Evolutionary conservation across 306 rosid species (phyloP).

Genomic region (Sicyos baderoa): DNA sequence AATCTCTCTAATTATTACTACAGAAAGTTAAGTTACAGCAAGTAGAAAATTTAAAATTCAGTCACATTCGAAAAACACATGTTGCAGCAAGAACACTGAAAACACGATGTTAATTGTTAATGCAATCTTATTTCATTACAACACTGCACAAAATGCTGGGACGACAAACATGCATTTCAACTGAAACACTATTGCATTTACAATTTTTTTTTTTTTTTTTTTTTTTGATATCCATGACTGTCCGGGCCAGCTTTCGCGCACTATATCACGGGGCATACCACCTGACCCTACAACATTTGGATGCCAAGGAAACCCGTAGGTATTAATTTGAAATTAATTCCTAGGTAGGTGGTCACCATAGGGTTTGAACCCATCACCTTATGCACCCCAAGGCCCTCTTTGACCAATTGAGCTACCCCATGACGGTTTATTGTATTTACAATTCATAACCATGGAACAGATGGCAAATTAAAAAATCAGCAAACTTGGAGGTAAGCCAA

Average conservation of each 20-base stretch:
- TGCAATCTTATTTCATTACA: background rate
- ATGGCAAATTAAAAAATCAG: background rate
- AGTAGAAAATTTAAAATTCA: background rate
- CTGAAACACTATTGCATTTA: background rate
- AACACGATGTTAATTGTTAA: background rate
- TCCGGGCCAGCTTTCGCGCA: too few species aligned
- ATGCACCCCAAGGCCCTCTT: too few species aligned
- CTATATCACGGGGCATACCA: too few species aligned
- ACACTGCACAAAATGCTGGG: background rate
- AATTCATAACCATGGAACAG: background rate
- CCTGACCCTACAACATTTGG: too few species aligned
- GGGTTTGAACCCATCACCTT: too few species aligned
- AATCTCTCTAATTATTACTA: background rate
- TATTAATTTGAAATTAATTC: too few species aligned
- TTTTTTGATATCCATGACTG: too few species aligned
- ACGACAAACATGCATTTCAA: background rate
- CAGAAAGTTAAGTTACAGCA: constrained; percentile 2
- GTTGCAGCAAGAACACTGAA: background rate
- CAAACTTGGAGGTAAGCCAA: background rate
- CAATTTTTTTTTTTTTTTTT: too few species aligned
- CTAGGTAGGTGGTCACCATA: too few species aligned
- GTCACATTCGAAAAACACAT: background rate
- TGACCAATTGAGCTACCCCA: too few species aligned
- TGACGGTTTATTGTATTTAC: too few species aligned
- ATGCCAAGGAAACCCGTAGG: too few species aligned